Conservation (phyloP, 2,329 filamentous ascomycete genomes). For the Botrytis tulipae region DNA sequence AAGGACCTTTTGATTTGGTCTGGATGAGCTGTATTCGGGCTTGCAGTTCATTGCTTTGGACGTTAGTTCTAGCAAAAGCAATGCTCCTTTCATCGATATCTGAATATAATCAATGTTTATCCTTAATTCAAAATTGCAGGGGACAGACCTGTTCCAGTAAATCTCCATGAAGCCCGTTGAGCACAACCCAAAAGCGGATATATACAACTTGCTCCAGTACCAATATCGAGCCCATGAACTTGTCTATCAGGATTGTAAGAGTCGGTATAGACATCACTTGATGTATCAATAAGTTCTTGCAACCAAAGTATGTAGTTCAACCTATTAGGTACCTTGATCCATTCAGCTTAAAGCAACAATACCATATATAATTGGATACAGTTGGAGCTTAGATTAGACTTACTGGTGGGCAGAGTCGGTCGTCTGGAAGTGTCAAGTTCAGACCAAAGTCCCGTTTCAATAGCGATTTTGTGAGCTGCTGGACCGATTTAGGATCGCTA, state of each 20-base stretch:
- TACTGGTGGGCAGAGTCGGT: conserved; percentile 85
- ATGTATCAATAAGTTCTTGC: conserved; percentile 72
- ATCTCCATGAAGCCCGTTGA: conserved; percentile 67
- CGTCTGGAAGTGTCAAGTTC: conserved; percentile 65
- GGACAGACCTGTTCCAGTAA: conserved; percentile 59
- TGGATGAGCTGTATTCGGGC: conserved; percentile 62
- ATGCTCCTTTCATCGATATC: conserved; percentile 77
- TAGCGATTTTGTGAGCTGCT: conserved; percentile 78
- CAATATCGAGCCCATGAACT: conserved; percentile 76
- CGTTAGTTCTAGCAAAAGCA: conserved; percentile 63
- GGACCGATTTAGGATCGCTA: conserved; percentile 69
- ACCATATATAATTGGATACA: neutral
- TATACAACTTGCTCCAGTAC: conserved; percentile 87
- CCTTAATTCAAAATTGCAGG: conserved; percentile 28
- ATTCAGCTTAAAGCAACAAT: neutral
- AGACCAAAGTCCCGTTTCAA: conserved; percentile 74
- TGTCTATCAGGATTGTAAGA: conserved; percentile 54
- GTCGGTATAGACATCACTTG: conserved; percentile 43
- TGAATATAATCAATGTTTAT: conserved; percentile 35
- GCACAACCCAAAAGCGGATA: conserved; percentile 80
- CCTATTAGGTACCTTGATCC: conserved; percentile 55
- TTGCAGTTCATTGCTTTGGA: conserved; percentile 62
- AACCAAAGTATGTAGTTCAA: conserved; percentile 93
- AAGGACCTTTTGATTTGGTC: conserved; percentile 48
- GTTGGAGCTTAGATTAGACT: conserved; percentile 2